Evolutionary conservation across 2,329 filamentous ascomycete genomes (phyloP).

Genomic region (Cytospora mali): DNA sequence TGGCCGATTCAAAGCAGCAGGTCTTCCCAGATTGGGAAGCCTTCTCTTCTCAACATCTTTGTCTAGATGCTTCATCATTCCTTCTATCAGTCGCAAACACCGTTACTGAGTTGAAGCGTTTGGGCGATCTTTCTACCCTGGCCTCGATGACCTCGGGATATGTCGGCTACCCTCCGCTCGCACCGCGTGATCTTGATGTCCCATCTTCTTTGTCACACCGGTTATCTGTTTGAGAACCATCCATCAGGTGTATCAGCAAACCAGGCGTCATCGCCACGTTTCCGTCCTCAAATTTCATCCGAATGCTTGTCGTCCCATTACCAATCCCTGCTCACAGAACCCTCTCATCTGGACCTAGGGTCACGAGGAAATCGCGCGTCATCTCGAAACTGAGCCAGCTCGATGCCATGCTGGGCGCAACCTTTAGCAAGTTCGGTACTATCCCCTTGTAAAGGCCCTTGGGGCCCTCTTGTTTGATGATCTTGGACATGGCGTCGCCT

Average conservation of each 20-base stretch:
- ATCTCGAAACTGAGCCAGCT: constrained; percentile 98
- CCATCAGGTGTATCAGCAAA: not conserved
- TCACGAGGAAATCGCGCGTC: constrained; percentile 81
- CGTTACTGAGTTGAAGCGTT: not conserved
- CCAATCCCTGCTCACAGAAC: constrained; percentile 31
- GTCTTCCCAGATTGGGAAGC: not conserved
- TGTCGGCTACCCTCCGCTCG: not conserved
- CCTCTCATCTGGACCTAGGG: constrained; percentile 50
- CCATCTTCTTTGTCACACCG: not conserved
- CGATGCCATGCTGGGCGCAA: constrained; percentile 97
- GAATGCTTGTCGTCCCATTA: not conserved
- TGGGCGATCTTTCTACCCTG: not conserved
- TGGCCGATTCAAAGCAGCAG: not conserved
- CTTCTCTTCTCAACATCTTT: not conserved
- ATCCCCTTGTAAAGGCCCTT: constrained; percentile 94
- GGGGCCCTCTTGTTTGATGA: constrained; percentile 80
- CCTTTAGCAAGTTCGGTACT: constrained; percentile 91
- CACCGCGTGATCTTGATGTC: not conserved
- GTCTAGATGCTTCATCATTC: constrained; percentile 4
- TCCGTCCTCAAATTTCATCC: not conserved
- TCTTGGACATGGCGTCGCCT: constrained; percentile 78
- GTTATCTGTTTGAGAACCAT: not conserved
- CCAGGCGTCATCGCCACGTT: not conserved
- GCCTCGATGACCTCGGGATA: not conserved
- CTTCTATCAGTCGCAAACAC: constrained; percentile 6